These are phyloP conservation scores for Starmerella lactis-condensi DNA, from an alignment of 805 yeast genomes.

Conservation along the genomic window DNA sequence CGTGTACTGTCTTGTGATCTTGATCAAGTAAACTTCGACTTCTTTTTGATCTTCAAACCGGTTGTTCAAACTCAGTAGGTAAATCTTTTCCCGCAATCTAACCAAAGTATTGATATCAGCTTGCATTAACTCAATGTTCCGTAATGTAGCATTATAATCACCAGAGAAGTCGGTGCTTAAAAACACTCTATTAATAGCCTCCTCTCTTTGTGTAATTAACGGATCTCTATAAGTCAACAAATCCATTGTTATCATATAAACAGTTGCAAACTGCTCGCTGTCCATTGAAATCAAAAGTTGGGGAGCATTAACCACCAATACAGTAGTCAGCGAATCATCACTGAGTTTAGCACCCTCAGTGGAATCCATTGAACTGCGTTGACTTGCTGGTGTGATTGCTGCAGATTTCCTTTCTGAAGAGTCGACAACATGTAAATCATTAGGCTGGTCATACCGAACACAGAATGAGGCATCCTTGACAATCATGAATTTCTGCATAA, in stretches of 20 bases:
- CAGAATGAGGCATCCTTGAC: conserved; percentile 47
- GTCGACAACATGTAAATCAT: conserved; percentile 26
- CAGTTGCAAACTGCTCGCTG: conserved; percentile 50
- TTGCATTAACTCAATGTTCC: conserved; percentile 34
- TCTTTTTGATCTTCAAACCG: conserved; percentile 1
- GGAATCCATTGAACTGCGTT: conserved; percentile 1
- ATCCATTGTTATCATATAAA: conserved; percentile 44
- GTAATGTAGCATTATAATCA: conserved; percentile 34
- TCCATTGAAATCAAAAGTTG: conserved; percentile 48
- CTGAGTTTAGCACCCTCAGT: no score
- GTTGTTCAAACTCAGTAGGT: conserved; percentile 5
- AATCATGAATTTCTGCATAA: conserved; percentile 33
- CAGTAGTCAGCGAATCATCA: conserved; percentile 5
- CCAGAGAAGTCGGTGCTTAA: conserved; percentile 48
- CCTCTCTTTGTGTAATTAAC: conserved; percentile 35
- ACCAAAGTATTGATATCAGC: conserved; percentile 28
- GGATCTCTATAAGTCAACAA: conserved; percentile 63
- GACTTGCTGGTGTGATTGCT: neutral
- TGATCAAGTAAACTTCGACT: conserved; percentile 14
- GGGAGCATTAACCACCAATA: conserved; percentile 41
- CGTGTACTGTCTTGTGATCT: conserved; percentile 19
- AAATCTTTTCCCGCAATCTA: conserved; percentile 25
- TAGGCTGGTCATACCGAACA: conserved; percentile 39
- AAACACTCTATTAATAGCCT: conserved; percentile 44
- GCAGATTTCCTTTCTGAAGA: neutral